These are phyloP conservation scores for Thelephora ganbajun DNA, from an alignment of 768 basidiomycete species.

Conservation along the genomic window DNA sequence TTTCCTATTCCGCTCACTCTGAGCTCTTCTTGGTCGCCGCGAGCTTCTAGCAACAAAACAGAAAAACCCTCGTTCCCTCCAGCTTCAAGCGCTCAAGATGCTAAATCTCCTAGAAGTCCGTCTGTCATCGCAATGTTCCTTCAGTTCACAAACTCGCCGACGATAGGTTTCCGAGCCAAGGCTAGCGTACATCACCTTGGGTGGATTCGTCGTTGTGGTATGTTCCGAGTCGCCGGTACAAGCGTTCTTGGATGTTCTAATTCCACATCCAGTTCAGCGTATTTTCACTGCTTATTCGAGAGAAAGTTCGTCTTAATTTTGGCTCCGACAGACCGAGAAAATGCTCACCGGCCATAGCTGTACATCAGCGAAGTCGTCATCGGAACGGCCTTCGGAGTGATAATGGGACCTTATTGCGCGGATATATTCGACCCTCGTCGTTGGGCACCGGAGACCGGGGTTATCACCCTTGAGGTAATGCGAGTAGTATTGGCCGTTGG, in stretches of 20 bases:
- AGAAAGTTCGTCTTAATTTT: slow-evolving; percentile 37
- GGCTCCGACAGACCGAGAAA: neutral
- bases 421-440: slow-evolving; percentile 62
- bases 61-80: no score
- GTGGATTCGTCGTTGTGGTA: slow-evolving; percentile 39
- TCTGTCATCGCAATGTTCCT: slow-evolving; percentile 6
- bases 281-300: slow-evolving; percentile 71
- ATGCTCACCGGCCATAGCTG: slow-evolving; percentile 26
- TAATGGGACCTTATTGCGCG: slow-evolving; percentile 61
- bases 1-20: no score
- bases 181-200: slow-evolving; percentile 49
- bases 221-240: slow-evolving; percentile 6
- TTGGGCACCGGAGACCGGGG: slow-evolving; percentile 44
- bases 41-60: no score
- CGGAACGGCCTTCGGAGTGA: slow-evolving; percentile 55
- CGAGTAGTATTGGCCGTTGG: slow-evolving; percentile 82
- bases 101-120: slow-evolving; percentile 16
- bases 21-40: no score
- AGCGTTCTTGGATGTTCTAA: neutral
- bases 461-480: slow-evolving; percentile 78
- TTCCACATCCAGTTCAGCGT: slow-evolving; percentile 53
- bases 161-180: slow-evolving; percentile 35
- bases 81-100: no score
- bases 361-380: slow-evolving; percentile 92
- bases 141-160: slow-evolving; percentile 16